Base-by-base conservation (phyloP, 2,329 filamentous ascomycete genomes). In the Phialophora expanda region DNA sequence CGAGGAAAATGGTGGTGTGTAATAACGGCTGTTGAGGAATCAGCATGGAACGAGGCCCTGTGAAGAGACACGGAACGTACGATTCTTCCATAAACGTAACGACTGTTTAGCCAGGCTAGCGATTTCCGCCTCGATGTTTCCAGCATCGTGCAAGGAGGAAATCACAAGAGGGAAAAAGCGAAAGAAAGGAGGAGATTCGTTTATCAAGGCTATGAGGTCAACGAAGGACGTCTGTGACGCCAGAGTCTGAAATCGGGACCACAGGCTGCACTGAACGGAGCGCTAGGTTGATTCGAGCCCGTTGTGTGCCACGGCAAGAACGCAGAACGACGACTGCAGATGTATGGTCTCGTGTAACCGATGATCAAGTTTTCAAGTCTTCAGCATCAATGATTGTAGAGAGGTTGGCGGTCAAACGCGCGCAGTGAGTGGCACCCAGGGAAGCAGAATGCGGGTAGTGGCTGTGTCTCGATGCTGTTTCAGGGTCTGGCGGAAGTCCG, bases 1-100 rank as follows among this genome's bases (percentile, higher is more conserved):
- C 85, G 53, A 97, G 78, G 77, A 97, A 90, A 69, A 97, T 86
- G 74, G 96, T 83, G 66, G 88, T 84, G 82, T 98, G 93, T 65
- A 98, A 83, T 62, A 98, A 83, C 74, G 95, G 94, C 95, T 98
- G 57, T 57, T 32, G 62, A 66, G 64, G 41, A 17, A 57, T 66
- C 32, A 64, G 55, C 24, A 34, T 34, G 44, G 44, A 4, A 61
- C 41, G n/a, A 44, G 20, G 56, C 24, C 17, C 51, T 38, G 20
- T 1, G 57, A 30, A 28, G 64, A 53, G 22, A 44, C 22, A 38
- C 22, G 32, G 28, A 50, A 62, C 71, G 38, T 66, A 75, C 74
- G 56, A 75, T 64, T 70, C 69, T 70, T 58, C 74, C 74, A 69
- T 74, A 75, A 55, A 83, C 79, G 70, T 83, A 83, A 72, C 78